Evolutionary conservation across 768 basidiomycete genomes (phyloP), one percentile per base, ranked within the genome.

Genomic region (Lyophyllum shimeji): DNA sequence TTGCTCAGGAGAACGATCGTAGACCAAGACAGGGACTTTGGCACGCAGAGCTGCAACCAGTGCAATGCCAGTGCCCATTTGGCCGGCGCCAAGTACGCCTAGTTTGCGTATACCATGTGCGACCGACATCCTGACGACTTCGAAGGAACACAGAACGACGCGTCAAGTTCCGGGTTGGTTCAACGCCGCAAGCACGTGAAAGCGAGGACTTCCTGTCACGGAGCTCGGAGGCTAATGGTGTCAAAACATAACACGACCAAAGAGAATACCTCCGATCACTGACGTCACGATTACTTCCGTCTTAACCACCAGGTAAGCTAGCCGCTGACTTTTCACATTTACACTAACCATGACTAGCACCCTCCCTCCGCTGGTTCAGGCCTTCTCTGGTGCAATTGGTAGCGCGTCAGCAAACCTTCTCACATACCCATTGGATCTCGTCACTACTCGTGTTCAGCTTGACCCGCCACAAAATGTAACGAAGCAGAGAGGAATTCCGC

Each of bases 41-140:
- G 95, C 96, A 31, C 89, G 85, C 21, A 95, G 76, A 37, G 92
- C 89, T 18, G 93, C 80, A 40, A 96, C 93, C 50, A 89, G 82
- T 59, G 94, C 92, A 46, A 98, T 98, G 1, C 95, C 96, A 0
- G 90, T 84, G 60, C 95, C 95, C 90, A 91, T 92, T 68, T 93
- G 90, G 47, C 90, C 91, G 18, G 89, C 86, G 44, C 90, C 90
- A 33, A 95, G 78, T 59, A 95, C 84, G 21, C 89, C 93, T 0
- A 93, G 72, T 3, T 77, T 83, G 52, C 82, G 83, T 60, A 95
- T 85, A 46, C 88, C 90, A 63, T 93, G 91, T 18, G 79, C 75
- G 52, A 90, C 66, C 50, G 81, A 73, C 83, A 85, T 84, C 40
- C 57, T 63, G 27, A 18, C 25, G 18, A 37, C 20, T 47, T 31